phyloP scores from a whole-genome alignment of 306 rosid species.

The Begonia loranthoides region DNA sequence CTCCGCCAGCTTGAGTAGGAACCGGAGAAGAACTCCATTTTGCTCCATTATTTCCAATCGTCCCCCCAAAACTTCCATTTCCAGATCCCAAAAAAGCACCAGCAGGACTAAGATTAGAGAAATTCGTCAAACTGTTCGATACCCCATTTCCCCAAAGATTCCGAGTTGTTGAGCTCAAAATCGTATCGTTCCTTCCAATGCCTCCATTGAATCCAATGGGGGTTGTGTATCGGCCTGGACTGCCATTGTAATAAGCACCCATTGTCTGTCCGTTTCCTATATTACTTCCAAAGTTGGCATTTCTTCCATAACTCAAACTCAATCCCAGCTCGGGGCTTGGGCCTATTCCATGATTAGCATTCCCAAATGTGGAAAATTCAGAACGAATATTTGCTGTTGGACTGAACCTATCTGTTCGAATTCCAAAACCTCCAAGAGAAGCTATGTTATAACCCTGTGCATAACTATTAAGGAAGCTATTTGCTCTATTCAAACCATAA shows the following conservation, averaged over 20 bases:
- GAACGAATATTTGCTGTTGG: conserved; percentile 61
- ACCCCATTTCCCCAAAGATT: conserved; percentile 84
- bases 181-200: conserved; percentile 56
- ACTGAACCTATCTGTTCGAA: conserved; percentile 73
- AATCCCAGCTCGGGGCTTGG: conserved; percentile 64
- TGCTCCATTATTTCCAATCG: conserved; percentile 44
- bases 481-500: conserved; percentile 52
- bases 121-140: conserved; percentile 33
- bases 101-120: conserved; percentile 29
- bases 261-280: conserved; percentile 66
- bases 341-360: conserved; percentile 58
- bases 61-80: conserved; percentile 54
- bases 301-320: conserved; percentile 57
- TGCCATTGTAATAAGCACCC: conserved; percentile 52
- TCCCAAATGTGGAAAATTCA: conserved; percentile 59
- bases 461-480: conserved; percentile 45
- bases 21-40: conserved; percentile 45
- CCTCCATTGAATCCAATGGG: conserved; percentile 60
- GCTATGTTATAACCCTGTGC: conserved; percentile 73
- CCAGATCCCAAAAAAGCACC: conserved; percentile 56
- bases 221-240: conserved; percentile 50
- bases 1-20: conserved; percentile 51
- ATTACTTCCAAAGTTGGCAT: conserved; percentile 48
- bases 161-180: conserved; percentile 51
- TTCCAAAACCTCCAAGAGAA: conserved; percentile 77